A percentile compares a stretch with the other conserved stretches of the same genome.
Conservation (phyloP, 2,329 filamentous ascomycete species). For the Fusarium buharicum region DNA sequence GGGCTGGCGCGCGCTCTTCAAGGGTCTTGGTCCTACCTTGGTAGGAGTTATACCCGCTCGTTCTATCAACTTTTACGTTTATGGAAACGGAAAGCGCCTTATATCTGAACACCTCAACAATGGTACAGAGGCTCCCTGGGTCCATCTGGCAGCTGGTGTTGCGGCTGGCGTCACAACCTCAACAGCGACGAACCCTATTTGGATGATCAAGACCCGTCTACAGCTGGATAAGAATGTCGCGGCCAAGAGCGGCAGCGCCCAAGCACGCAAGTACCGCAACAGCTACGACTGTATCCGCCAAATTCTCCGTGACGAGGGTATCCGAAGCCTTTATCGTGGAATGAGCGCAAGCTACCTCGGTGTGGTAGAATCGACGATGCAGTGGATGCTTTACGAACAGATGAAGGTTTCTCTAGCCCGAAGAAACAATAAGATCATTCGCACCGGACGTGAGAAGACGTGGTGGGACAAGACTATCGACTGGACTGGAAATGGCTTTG, state of each 20-base stretch:
- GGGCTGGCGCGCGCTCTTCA: conserved; percentile 89
- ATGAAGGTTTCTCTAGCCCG: conserved; percentile 79
- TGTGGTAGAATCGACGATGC: conserved; percentile 87
- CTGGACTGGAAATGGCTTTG: conserved; percentile 81
- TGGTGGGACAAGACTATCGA: conserved; percentile 79
- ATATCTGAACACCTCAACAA: conserved; percentile 79
- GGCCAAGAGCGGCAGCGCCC: conserved; percentile 63
- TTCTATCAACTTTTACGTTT: conserved; percentile 93
- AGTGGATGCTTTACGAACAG: conserved; percentile 95
- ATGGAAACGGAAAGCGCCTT: conserved; percentile 89
- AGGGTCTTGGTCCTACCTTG: conserved; percentile 90
- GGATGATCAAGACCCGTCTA: conserved; percentile 92
- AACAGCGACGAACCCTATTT: conserved; percentile 94
- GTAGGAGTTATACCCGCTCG: conserved; percentile 89
- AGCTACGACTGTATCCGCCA: conserved; percentile 88
- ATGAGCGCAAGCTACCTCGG: conserved; percentile 92
- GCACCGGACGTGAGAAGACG: conserved; percentile 70
- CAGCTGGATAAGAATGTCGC: conserved; percentile 90
- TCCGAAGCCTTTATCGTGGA: conserved; percentile 86
- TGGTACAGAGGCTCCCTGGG: conserved; percentile 74
- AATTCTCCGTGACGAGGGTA: conserved; percentile 81
- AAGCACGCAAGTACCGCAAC: conserved; percentile 80
- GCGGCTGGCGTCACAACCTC: conserved; percentile 85
- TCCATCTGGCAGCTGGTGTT: conserved; percentile 81
- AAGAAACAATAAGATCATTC: conserved; percentile 68